Conservation (phyloP, 768 basidiomycete species). For the Kwoniella shandongensis region DNA sequence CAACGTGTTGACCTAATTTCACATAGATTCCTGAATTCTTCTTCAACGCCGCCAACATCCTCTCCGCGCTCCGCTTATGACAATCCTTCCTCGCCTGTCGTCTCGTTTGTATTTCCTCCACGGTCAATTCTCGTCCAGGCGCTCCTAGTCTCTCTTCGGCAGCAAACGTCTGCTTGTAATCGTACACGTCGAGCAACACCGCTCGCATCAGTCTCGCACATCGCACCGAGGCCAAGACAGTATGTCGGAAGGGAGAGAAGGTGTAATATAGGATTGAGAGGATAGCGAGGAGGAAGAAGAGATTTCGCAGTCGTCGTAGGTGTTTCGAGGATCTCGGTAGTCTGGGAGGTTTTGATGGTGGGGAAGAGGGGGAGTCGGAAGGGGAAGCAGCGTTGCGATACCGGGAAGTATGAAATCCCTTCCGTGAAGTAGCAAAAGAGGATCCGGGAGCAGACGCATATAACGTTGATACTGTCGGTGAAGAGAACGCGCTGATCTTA, state of each 20-base stretch:
- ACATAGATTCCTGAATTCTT: constrained; percentile 67
- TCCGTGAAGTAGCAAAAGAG: no score
- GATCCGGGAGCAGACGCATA: no score
- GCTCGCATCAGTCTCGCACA: constrained; percentile 75
- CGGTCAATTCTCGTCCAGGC: constrained; percentile 57
- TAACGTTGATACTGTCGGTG: no score
- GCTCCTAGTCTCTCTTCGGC: constrained; percentile 53
- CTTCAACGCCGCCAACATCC: constrained; percentile 78
- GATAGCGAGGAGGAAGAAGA: constrained; percentile 38
- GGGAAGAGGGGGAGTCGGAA: neutral
- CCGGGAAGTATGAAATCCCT: no score
- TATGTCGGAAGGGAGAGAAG: constrained; percentile 72
- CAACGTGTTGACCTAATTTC: constrained; percentile 75
- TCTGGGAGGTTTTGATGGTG: constrained; percentile 1
- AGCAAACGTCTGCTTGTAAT: constrained; percentile 51
- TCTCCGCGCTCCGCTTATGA: constrained; percentile 75
- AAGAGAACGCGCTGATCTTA: no score
- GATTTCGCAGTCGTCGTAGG: constrained; percentile 29
- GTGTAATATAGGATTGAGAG: constrained; percentile 61
- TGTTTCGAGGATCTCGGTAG: constrained; percentile 1
- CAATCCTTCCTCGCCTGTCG: constrained; percentile 67
- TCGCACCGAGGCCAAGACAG: constrained; percentile 68
- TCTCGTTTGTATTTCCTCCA: constrained; percentile 63
- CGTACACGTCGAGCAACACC: constrained; percentile 50
- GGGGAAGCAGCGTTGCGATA: no score